Evolutionary conservation across 352 stramenopile genomes (phyloP).

Genomic region (Heterotrichella gracilis): DNA sequence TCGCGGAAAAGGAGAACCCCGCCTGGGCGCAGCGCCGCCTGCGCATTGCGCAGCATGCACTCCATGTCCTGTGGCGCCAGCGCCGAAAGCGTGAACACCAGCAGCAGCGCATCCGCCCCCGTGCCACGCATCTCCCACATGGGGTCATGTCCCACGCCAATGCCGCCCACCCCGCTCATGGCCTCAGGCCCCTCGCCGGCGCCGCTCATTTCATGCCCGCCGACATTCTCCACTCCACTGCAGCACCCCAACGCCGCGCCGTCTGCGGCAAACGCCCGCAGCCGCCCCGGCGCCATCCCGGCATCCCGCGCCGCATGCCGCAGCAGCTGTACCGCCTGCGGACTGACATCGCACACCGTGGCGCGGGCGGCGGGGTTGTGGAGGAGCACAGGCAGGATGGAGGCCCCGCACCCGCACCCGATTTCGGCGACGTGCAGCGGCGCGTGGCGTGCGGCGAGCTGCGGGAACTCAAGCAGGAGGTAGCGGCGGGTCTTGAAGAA

Average conservation of each 20-base stretch:
- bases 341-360: slow-evolving; percentile 3
- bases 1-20: slow-evolving; percentile 15
- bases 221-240: slow-evolving; percentile 12
- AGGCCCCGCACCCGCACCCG: slow-evolving; percentile 13
- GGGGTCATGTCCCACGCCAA: no score
- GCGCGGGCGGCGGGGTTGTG: neutral
- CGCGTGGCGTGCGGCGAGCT: neutral
- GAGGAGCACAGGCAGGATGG: neutral
- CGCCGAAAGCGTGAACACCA: slow-evolving; percentile 16
- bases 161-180: no score
- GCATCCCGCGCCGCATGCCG: no score
- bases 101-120: slow-evolving; percentile 12
- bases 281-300: no score
- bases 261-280: neutral
- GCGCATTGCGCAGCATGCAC: neutral
- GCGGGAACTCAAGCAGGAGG: slow-evolving; percentile 6
- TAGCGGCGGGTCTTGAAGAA: slow-evolving; percentile 16
- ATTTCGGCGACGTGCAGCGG: neutral
- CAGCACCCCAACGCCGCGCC: neutral
- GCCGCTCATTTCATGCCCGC: neutral
- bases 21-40: neutral
- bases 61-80: neutral
- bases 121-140: neutral
- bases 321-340: slow-evolving; percentile 10
- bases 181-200: no score